A percentile compares a stretch with the other conserved stretches of the same genome.
Conservation (phyloP, 306 rosid species). For the Pterocarpus macrocarpus region DNA sequence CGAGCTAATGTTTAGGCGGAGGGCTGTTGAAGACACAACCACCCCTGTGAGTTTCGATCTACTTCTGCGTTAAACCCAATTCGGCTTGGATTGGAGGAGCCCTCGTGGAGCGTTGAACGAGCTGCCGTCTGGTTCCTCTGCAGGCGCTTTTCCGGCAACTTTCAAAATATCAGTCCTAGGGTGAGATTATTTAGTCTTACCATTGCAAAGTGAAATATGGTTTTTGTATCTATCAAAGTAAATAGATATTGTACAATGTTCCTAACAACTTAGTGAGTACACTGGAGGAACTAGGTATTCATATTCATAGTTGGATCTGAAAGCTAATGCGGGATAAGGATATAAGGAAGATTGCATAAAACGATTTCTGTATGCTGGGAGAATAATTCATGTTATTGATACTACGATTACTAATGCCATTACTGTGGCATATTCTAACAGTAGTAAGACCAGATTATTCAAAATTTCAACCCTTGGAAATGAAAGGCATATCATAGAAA, state of each 20-base stretch:
- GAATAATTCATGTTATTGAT: slow-evolving; percentile 7
- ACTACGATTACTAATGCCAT: neutral
- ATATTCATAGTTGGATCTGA: neutral
- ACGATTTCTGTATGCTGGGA: neutral
- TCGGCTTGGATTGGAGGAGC: too few species aligned
- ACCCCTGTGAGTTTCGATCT: too few species aligned
- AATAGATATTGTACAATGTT: neutral
- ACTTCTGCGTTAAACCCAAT: too few species aligned
- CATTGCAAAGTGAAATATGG: neutral
- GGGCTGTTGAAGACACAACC: too few species aligned
- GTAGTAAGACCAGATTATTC: neutral
- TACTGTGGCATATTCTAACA: slow-evolving; percentile 5
- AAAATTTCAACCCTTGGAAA: neutral
- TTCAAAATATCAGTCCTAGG: neutral
- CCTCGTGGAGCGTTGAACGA: too few species aligned
- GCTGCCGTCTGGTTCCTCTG: too few species aligned
- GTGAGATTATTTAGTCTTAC: too few species aligned
- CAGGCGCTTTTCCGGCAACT: too few species aligned
- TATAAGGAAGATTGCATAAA: too few species aligned
- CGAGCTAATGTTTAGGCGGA: too few species aligned
- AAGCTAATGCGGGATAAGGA: neutral
- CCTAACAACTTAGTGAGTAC: neutral
- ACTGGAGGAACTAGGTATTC: neutral
- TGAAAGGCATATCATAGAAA: neutral
- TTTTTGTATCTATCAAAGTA: neutral